Evolutionary conservation across 768 basidiomycete genomes (phyloP).

Genomic region (Sutorius australiensis): DNA sequence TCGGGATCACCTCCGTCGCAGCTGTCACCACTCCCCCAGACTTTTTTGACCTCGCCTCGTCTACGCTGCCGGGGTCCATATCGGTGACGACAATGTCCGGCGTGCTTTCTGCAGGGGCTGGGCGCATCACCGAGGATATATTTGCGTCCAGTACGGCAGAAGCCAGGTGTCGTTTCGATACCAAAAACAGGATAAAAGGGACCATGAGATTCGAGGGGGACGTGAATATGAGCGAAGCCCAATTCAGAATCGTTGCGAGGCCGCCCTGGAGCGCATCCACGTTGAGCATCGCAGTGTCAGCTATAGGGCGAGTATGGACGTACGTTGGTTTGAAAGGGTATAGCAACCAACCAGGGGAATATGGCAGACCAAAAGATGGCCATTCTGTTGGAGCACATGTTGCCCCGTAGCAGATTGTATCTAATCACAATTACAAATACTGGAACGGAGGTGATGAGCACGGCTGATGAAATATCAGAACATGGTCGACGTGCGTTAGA

Average conservation of each 20-base stretch:
- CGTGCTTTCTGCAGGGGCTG: constrained; percentile 4
- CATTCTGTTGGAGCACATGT: constrained; percentile 21
- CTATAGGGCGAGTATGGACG: background rate
- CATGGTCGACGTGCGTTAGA: background rate
- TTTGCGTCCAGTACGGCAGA: constrained; percentile 18
- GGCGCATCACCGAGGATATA: constrained; percentile 1
- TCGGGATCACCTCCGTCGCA: constrained; percentile 4
- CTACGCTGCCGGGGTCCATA: background rate
- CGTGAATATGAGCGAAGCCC: constrained; percentile 25
- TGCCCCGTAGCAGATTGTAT: constrained; percentile 24
- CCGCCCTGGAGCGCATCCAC: constrained; percentile 5
- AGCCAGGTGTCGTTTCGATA: constrained; percentile 18
- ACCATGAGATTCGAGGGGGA: constrained; percentile 22
- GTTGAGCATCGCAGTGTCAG: background rate
- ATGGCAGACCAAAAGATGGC: constrained; percentile 25
- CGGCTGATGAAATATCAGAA: constrained; percentile 7
- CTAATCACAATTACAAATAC: constrained; percentile 24
- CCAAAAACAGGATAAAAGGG: constrained; percentile 19
- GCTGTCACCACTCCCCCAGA: background rate
- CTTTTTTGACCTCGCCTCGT: constrained; percentile 1
- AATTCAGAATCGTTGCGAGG: constrained; percentile 18
- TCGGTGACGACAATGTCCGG: constrained; percentile 20
- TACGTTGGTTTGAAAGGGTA: constrained; percentile 26
- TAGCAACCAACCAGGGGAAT: constrained; percentile 21
- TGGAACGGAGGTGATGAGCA: constrained; percentile 24